phyloP scores from a whole-genome alignment of 2,329 filamentous ascomycete genomes.

The Calonectria pauciramosa region DNA sequence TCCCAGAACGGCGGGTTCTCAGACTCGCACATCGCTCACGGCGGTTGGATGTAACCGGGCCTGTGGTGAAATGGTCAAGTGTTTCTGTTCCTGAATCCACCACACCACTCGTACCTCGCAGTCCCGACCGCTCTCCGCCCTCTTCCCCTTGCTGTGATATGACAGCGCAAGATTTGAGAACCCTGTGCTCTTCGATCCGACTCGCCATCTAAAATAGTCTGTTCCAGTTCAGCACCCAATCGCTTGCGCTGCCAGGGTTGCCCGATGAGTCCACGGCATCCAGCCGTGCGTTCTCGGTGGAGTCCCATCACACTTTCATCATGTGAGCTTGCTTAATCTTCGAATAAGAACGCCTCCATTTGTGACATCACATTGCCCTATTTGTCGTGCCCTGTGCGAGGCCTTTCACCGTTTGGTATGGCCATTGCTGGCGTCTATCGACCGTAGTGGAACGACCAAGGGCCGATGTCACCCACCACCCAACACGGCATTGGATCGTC shows the following conservation, averaged over 20 bases:
- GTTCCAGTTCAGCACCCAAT: slow-evolving; percentile 10
- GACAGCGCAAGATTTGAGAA: background rate
- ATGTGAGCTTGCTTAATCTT: slow-evolving; percentile 19
- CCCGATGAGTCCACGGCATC: slow-evolving; percentile 12
- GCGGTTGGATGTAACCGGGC: slow-evolving; percentile 1
- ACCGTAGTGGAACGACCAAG: slow-evolving; percentile 22
- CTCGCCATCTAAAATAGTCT: slow-evolving; percentile 8
- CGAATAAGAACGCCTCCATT: slow-evolving; percentile 18
- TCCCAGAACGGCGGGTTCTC: slow-evolving; percentile 17
- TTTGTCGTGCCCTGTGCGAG: background rate
- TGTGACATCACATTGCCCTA: slow-evolving; percentile 25
- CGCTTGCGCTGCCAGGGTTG: slow-evolving; percentile 1
- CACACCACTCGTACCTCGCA: slow-evolving; percentile 7
- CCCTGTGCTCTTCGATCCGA: background rate
- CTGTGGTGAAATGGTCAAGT: background rate
- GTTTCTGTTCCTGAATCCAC: slow-evolving; percentile 24
- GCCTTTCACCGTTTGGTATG: slow-evolving; percentile 14
- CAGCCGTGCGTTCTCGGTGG: slow-evolving; percentile 14
- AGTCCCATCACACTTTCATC: slow-evolving; percentile 17
- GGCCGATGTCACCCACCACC: slow-evolving; percentile 13
- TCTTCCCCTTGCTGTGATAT: slow-evolving; percentile 2
- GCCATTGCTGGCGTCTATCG: slow-evolving; percentile 26
- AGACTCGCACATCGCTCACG: background rate
- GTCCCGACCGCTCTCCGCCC: background rate
- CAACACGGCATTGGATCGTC: slow-evolving; percentile 21